Evolutionary conservation across 2,329 filamentous ascomycete species (phyloP).

Genomic region (Curvularia lunata): DNA sequence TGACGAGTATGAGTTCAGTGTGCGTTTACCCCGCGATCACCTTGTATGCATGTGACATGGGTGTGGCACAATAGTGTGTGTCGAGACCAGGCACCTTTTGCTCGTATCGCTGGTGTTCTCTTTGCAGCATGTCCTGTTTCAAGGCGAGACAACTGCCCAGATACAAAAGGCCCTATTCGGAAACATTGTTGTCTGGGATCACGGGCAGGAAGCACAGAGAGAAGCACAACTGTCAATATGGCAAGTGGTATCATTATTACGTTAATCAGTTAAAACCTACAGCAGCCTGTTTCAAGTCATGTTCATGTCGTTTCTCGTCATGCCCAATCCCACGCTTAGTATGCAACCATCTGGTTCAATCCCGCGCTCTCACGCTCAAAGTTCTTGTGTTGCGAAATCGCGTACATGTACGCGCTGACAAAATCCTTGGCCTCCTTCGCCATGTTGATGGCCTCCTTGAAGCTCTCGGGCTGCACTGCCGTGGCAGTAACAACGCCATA

Average conservation of each 20-base stretch:
- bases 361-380: constrained; percentile 77
- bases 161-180: background rate
- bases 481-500: constrained; percentile 79
- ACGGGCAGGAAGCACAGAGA: background rate
- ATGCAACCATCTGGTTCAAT: constrained; percentile 70
- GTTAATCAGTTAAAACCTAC: background rate
- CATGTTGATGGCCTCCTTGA: constrained; percentile 68
- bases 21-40: background rate
- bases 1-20: background rate
- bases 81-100: background rate
- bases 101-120: background rate
- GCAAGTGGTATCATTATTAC: constrained; percentile 1
- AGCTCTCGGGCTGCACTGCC: constrained; percentile 59
- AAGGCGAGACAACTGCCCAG: background rate
- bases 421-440: constrained; percentile 72
- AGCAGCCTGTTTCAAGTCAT: background rate
- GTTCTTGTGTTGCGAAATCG: constrained; percentile 74
- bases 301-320: background rate
- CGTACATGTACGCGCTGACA: constrained; percentile 71
- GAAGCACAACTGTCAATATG: background rate
- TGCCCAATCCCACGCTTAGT: constrained; percentile 53
- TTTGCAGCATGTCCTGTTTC: background rate
- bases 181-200: background rate
- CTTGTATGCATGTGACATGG: background rate
- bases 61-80: background rate